These are phyloP conservation scores for Aspergillus arachidicola DNA, from an alignment of 2,329 filamentous ascomycete species.

Conservation along the genomic window DNA sequence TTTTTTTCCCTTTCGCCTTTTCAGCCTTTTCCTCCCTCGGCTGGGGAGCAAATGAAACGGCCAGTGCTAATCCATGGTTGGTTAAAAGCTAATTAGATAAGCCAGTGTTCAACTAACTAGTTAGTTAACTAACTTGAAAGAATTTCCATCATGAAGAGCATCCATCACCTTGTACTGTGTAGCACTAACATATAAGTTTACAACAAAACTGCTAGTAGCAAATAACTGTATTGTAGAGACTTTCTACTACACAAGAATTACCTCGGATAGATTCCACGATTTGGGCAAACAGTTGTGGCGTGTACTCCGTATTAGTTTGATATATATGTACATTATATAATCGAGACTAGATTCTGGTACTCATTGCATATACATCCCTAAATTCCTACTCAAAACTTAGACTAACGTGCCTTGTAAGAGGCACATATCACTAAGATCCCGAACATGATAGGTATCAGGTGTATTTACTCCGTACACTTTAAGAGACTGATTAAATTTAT, in stretches of 20 bases:
- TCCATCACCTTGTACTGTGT: not conserved
- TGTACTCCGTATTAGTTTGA: not conserved
- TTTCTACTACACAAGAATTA: not conserved
- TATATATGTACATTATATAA: not conserved
- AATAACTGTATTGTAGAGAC: not conserved
- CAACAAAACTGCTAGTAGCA: not conserved
- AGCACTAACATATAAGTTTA: not conserved
- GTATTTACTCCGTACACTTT: not conserved
- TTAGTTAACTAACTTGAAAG: too few species aligned
- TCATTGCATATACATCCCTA: not conserved
- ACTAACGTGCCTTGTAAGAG: not conserved
- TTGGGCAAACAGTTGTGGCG: not conserved
- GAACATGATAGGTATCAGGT: too few species aligned
- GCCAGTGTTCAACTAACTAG: conserved; percentile 1
- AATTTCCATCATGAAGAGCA: not conserved
- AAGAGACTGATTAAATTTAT: not conserved
- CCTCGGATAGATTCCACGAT: not conserved
- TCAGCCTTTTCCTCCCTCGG: conserved; percentile 14
- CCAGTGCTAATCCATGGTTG: conserved; percentile 12
- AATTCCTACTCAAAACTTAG: not conserved
- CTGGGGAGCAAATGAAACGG: conserved; percentile 9
- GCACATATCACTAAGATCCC: not conserved
- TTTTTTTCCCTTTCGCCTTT: conserved; percentile 10
- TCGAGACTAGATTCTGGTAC: not conserved
- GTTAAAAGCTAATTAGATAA: conserved; percentile 18